Evolutionary conservation across 305 asterid genomes (phyloP).

Genomic region (Fraxinus greggii): DNA sequence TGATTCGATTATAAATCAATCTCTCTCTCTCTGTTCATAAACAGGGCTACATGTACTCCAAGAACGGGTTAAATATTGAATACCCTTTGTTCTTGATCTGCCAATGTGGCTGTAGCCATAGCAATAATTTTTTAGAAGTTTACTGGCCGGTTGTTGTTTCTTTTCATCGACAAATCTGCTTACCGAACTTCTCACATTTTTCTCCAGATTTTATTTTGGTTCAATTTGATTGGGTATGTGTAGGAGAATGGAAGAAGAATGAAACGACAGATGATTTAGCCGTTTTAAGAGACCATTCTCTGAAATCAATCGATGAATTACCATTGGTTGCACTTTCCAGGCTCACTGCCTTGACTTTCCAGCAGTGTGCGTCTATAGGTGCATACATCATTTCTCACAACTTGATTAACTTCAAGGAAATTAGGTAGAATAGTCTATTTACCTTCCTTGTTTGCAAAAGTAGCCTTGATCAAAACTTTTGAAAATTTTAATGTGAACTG

Average conservation of each 20-base stretch:
- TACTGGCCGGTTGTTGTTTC: conserved; percentile 31
- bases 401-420: no score
- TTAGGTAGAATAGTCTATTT: no score
- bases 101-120: conserved; percentile 34
- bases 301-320: conserved; percentile 2
- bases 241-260: conserved; percentile 16
- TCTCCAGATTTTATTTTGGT: not conserved
- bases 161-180: conserved; percentile 29
- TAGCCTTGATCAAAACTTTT: no score
- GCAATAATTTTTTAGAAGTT: conserved; percentile 14
- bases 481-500: no score
- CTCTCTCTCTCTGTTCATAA: not conserved
- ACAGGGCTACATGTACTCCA: conserved; percentile 27
- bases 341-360: conserved; percentile 18
- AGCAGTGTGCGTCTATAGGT: conserved; percentile 26
- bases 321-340: conserved; percentile 18
- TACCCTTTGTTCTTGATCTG: conserved; percentile 28
- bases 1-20: not conserved
- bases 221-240: not conserved
- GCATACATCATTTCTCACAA: not conserved
- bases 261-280: conserved; percentile 16
- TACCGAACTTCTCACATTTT: conserved; percentile 28
- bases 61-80: conserved; percentile 10
- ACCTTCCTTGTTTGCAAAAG: no score
- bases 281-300: conserved; percentile 19